A percentile compares a stretch with the other conserved stretches of the same genome.
Evolutionary conservation across 495 filamentous ascomycete genomes (phyloP).

Genomic region (Cryomyces antarcticus): DNA sequence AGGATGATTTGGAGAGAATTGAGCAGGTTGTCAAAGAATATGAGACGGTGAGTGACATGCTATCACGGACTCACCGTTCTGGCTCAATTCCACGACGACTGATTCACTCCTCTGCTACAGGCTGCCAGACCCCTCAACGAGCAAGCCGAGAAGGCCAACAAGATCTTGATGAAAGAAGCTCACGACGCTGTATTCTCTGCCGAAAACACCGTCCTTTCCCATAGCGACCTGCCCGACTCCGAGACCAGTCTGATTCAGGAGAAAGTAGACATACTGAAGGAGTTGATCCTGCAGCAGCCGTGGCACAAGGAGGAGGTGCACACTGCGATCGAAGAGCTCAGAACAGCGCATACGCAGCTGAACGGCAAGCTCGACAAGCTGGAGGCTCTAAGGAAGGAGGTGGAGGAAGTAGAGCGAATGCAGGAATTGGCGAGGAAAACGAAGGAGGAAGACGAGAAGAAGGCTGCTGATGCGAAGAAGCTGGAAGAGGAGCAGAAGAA

Average conservation of each 20-base stretch:
- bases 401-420: background rate
- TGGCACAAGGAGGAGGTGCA: background rate
- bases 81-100: background rate
- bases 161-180: background rate
- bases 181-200: slow-evolving; percentile 1
- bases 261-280: background rate
- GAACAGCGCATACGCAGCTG: background rate
- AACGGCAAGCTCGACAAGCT: background rate
- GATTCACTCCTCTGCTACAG: background rate
- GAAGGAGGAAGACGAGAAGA: background rate
- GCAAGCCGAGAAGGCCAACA: background rate
- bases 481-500: background rate
- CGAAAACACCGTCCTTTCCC: background rate
- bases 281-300: background rate
- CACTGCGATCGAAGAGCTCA: background rate
- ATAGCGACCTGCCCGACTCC: background rate
- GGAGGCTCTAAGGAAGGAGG: background rate
- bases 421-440: background rate
- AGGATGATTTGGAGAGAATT: slow-evolving; percentile 2
- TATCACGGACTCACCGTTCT: background rate
- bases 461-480: background rate
- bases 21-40: background rate
- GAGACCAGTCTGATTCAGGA: background rate
- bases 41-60: background rate
- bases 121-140: slow-evolving; percentile 1